Percentiles rank a stretch among this genome's conserved stretches.
Conservation (phyloP, 2,329 filamentous ascomycete genomes). For the Coleophoma cylindrospora region DNA sequence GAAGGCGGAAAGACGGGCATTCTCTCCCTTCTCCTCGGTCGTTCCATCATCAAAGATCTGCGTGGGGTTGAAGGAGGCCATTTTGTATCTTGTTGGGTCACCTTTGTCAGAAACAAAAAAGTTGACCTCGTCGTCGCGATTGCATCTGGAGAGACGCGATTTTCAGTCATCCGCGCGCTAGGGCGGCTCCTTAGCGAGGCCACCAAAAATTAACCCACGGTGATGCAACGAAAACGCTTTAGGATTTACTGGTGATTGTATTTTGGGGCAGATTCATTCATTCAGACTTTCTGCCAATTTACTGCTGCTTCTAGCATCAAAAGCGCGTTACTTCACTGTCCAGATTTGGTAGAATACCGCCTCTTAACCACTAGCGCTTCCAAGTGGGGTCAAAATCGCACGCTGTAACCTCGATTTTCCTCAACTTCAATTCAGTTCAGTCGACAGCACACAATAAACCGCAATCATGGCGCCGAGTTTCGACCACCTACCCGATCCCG, state of each 20-base stretch:
- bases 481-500: conserved; percentile 85
- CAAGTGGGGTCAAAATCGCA: background rate
- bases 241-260: background rate
- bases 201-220: background rate
- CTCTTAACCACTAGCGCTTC: background rate
- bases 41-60: conserved; percentile 98
- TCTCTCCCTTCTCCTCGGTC: conserved; percentile 97
- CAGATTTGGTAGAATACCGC: too few relatives aligned
- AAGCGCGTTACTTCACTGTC: too few relatives aligned
- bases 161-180: background rate
- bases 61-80: conserved; percentile 72
- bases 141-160: background rate
- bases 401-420: background rate
- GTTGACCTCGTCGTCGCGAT: background rate
- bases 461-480: conserved; percentile 87
- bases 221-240: background rate
- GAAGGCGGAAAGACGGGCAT: conserved; percentile 96
- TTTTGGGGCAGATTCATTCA: too few relatives aligned
- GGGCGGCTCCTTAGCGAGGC: background rate
- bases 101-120: background rate
- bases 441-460: conserved; percentile 8
- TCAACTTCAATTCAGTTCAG: background rate
- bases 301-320: too few relatives aligned
- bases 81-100: conserved; percentile 9
- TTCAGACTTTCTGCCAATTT: too few relatives aligned